Conservation (phyloP, 2,329 filamentous ascomycete genomes). For the Hirsutella rhossiliensis region DNA sequence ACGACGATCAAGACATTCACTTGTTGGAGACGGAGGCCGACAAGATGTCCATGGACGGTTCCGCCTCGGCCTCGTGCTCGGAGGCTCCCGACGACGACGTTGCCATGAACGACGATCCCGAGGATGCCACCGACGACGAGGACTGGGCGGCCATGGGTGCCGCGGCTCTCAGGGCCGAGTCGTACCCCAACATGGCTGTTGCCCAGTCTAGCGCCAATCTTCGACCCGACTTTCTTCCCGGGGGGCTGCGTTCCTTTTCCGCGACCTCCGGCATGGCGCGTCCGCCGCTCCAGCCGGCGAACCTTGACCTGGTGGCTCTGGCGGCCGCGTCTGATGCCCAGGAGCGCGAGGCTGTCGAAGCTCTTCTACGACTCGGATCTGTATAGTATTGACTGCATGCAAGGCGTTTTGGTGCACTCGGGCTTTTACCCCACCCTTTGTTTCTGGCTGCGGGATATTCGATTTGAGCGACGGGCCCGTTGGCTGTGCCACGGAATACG, state of each 20-base stretch:
- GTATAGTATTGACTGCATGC: slow-evolving; percentile 48
- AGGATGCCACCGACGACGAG: slow-evolving; percentile 87
- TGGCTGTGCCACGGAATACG: slow-evolving; percentile 18
- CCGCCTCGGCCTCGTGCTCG: slow-evolving; percentile 61
- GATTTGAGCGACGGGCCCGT: slow-evolving; percentile 9
- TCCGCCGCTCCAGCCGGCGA: slow-evolving; percentile 36
- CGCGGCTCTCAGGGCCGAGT: slow-evolving; percentile 62
- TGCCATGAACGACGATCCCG: slow-evolving; percentile 61
- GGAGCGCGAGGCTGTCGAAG: slow-evolving; percentile 73
- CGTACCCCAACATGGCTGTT: slow-evolving; percentile 42
- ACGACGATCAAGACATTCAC: slow-evolving; percentile 52
- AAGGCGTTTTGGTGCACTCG: slow-evolving; percentile 33
- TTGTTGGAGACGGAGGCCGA: slow-evolving; percentile 81
- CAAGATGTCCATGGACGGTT: slow-evolving; percentile 79
- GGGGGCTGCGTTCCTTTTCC: slow-evolving; percentile 36
- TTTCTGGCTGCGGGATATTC: slow-evolving; percentile 1
- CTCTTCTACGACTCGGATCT: slow-evolving; percentile 70
- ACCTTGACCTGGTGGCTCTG: slow-evolving; percentile 39
- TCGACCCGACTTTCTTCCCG: slow-evolving; percentile 27
- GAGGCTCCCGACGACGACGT: slow-evolving; percentile 59
- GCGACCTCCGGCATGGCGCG: slow-evolving; percentile 39
- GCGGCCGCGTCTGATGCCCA: slow-evolving; percentile 49
- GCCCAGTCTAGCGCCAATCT: slow-evolving; percentile 40
- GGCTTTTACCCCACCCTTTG: slow-evolving; percentile 1
- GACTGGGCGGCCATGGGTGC: slow-evolving; percentile 89